Base-by-base conservation (phyloP, 2,329 filamentous ascomycete species). In the Thelonectria rubi region DNA sequence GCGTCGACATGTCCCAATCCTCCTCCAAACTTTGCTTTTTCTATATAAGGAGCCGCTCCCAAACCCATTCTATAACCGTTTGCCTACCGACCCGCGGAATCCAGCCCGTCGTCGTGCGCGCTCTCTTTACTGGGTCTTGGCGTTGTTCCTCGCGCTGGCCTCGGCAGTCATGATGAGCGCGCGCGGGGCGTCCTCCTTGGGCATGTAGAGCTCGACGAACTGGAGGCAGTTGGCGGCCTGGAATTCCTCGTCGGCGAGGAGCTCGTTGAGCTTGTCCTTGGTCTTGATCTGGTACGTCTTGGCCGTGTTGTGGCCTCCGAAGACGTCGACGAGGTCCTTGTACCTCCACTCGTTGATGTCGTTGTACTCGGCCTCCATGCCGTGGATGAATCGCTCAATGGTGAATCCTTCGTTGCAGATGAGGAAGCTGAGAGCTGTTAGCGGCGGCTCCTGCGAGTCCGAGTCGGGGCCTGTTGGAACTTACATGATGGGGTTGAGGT, bases 391-490 rank as follows among this genome's bases (percentile, higher is more conserved):
- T 30, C 93, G 88, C 79, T 97, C 93, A 74, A 96, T 95, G 10
- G 93, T 95, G 79, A 91, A 97, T 11, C 93, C 93, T 42, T 94
- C 87, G 75, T 96, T 96, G 82, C 91, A 93, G 68, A 97, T 90
- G 64, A 95, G 83, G 75, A 97, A 94, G 64, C 86, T 87, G 57
- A 34, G 12, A n/a, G 52, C 7, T 43, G 58, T 76, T 63, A 75
- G 68, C 49, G 50, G n/a, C 26, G 17, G 26, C 20, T 14, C 6
- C 53, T n/a, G 7, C 30, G 45, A 3, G 15, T 10, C 18, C 5
- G 14, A 43, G 9, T 17, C 5, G 40, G 4, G 14, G 40, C n/a
- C 18, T n/a, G 6, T n/a, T 52, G 6, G 32, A 26, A 79, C 86
- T 81, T 78, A 90, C 84, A 97, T 88, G 72, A 93, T 94, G 18